Base-by-base conservation (phyloP, 192 early-diverging fungal species). In the Umbelopsis sp. region DNA sequence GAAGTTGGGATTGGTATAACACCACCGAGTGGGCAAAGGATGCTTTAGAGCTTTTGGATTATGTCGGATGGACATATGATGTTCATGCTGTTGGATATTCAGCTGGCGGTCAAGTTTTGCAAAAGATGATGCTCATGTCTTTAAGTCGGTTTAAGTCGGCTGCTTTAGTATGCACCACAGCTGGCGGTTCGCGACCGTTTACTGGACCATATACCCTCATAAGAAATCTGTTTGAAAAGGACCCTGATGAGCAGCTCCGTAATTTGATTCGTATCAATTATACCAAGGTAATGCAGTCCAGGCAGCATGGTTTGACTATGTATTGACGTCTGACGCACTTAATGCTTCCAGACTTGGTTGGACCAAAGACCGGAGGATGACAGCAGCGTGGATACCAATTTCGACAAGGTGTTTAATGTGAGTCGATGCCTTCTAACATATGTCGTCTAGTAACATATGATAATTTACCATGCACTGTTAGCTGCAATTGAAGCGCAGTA, bases 91-190 rank as follows among this genome's bases (percentile, higher is more conserved):
- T 90, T 25, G 94, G 94, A 0, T 83, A 92, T 2, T 92, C 90
- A 0, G 78, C 92, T 81, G 92, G 93, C 22, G 93, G 93, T 13
- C 93, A 92, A 90, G 86, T 96, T 46, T 78, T 88, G 1, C 88
- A 90, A 68, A 87, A 94, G 49, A 71, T 93, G 64, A 81, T 85
- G 23, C 44, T 87, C 33, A 74, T 84, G 45, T 79, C 84, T 15
- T 86, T 90, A 1, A 45, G 81, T n/a, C 76, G 81, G 35, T 82
- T 95, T 51, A 73, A 71, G 4, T 86, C 87, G 0, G 44, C 87
- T 10, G 74, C 81, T 12, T 46, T 91, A 20, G 82, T 84, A 27
- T 87, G 83, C 4, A 89, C 88, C 0, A 83, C 84, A 25, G 84
- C 89, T 20, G 88, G 89, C 44, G 58, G 71, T 25, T 75, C 68